Conservation (phyloP, 2,329 filamentous ascomycete genomes). For the Cyanodermella asteris region DNA sequence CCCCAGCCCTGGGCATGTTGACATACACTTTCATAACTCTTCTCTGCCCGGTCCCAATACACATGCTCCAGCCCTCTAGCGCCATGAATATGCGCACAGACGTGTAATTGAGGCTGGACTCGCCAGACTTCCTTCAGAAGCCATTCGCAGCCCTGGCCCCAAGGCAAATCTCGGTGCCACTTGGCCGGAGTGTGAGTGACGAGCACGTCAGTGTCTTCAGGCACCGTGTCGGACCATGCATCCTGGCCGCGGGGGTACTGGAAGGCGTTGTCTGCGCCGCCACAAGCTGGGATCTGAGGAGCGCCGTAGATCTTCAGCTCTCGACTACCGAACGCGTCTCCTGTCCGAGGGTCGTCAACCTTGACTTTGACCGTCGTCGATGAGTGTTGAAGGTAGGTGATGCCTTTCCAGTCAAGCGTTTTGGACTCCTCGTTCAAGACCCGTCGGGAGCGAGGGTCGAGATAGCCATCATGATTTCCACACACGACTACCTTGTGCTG, state of each 20-base stretch:
- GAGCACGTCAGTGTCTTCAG: conserved; percentile 51
- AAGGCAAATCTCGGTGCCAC: conserved; percentile 38
- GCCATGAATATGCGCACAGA: conserved; percentile 72
- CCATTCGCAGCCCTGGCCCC: conserved; percentile 46
- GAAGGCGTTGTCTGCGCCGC: conserved; percentile 52
- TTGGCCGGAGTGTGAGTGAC: conserved; percentile 64
- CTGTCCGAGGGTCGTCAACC: too few species aligned
- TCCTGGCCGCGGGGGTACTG: conserved; percentile 46
- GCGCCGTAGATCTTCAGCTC: conserved; percentile 56
- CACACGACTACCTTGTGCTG: conserved; percentile 59
- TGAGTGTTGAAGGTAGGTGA: conserved; percentile 57
- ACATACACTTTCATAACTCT: conserved; percentile 45
- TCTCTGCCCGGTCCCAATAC: conserved; percentile 55
- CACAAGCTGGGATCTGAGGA: conserved; percentile 56
- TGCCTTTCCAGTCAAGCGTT: conserved; percentile 39
- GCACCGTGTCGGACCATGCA: conserved; percentile 52
- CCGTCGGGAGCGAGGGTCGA: conserved; percentile 43
- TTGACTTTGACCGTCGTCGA: conserved; percentile 40
- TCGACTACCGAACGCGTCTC: conserved; percentile 29
- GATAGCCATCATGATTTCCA: conserved; percentile 78
- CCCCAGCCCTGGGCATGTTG: too few species aligned
- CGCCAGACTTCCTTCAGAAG: conserved; percentile 54
- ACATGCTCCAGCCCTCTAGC: conserved; percentile 47
- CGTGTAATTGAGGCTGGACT: conserved; percentile 50
- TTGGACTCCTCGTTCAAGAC: conserved; percentile 21